Evolutionary conservation across 257 asterid species (phyloP).

Genomic region (Datura wrightii): DNA sequence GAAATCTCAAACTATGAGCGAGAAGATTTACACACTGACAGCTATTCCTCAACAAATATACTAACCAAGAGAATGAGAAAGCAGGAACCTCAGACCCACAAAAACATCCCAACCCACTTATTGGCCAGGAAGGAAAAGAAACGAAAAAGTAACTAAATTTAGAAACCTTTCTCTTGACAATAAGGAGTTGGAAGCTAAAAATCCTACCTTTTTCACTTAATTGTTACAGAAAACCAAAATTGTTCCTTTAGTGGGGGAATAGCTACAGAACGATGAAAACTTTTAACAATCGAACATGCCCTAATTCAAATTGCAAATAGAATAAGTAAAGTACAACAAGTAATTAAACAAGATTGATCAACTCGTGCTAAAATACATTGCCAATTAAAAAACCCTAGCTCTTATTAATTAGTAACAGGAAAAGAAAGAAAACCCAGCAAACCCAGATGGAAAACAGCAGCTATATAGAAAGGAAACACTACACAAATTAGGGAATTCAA

Average conservation of each 20-base stretch:
- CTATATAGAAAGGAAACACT: not conserved
- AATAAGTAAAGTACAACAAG: not conserved
- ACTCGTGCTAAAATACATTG: not conserved
- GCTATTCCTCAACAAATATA: not conserved
- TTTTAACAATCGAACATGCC: not conserved
- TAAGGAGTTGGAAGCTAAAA: conserved; percentile 16
- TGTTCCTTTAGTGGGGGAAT: not conserved
- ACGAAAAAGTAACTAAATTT: not conserved
- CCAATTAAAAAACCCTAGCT: not conserved
- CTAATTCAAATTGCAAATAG: conserved; percentile 1
- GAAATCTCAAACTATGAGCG: not conserved
- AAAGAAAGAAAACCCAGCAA: not conserved
- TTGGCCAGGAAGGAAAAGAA: not conserved
- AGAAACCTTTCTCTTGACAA: not conserved
- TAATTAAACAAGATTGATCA: conserved; percentile 15
- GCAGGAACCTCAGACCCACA: not conserved
- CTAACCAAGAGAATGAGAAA: conserved; percentile 5
- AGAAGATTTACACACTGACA: not conserved
- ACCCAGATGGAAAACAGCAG: not conserved
- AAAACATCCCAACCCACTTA: not conserved
- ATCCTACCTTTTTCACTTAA: conserved; percentile 16
- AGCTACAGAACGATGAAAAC: not conserved
- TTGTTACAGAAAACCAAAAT: not conserved
- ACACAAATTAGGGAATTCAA: not conserved
- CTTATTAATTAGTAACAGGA: not conserved